These are phyloP conservation scores for Arthrinium puccinioides DNA, from an alignment of 2,329 filamentous ascomycete species.

Conservation along the genomic window DNA sequence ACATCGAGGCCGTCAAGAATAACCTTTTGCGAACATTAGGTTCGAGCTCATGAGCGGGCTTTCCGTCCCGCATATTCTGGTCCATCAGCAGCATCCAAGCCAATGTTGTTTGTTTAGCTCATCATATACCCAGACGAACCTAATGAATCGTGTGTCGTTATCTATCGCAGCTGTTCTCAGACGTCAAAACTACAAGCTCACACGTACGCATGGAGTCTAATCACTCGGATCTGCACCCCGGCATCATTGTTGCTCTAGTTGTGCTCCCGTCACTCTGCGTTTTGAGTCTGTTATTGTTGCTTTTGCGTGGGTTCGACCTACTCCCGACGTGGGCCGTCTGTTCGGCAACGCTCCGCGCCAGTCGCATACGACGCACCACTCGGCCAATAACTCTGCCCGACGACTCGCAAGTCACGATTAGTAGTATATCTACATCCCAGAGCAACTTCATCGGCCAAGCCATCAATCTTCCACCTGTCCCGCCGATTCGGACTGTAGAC, in stretches of 20 bases:
- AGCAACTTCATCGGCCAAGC: neutral
- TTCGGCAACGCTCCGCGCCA: neutral
- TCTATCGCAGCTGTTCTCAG: too few species aligned
- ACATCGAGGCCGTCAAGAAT: slow-evolving; percentile 50
- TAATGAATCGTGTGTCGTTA: too few species aligned
- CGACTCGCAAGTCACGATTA: neutral
- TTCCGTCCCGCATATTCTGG: neutral
- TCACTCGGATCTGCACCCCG: neutral
- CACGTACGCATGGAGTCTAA: neutral
- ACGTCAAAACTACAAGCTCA: neutral
- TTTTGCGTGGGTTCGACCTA: slow-evolving; percentile 5
- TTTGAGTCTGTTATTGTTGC: neutral
- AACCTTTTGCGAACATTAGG: slow-evolving; percentile 45
- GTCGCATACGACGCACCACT: neutral
- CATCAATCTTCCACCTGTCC: neutral
- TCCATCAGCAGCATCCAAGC: neutral
- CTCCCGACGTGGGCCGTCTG: neutral
- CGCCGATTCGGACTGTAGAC: neutral
- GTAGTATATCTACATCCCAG: neutral
- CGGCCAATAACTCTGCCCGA: neutral
- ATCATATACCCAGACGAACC: neutral
- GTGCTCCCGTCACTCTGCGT: neutral
- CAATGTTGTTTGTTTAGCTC: neutral
- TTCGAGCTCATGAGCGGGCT: too few species aligned
- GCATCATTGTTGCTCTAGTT: slow-evolving; percentile 3